phyloP scores from a whole-genome alignment of 352 stramenopile species.

The Hyaloperonospora brassicae region DNA sequence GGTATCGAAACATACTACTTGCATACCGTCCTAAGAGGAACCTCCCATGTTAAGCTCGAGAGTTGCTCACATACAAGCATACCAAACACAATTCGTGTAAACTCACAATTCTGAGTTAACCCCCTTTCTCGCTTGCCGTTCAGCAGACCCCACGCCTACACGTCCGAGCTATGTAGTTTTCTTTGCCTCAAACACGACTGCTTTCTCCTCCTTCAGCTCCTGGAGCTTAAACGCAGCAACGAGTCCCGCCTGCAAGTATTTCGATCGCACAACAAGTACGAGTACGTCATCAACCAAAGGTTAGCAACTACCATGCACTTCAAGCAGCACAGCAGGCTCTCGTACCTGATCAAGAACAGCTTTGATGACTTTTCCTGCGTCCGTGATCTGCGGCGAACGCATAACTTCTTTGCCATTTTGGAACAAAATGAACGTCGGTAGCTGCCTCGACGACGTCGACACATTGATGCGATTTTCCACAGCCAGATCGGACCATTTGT shows the following conservation, averaged over 20 bases:
- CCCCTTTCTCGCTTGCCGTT: no score
- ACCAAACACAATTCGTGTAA: no score
- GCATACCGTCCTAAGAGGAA: no score
- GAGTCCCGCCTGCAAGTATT: constrained; percentile 29
- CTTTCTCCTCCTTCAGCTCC: constrained; percentile 48
- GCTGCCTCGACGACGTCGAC: constrained; percentile 53
- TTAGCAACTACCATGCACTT: not conserved
- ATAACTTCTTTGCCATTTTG: constrained; percentile 47
- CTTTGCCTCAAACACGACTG: constrained; percentile 31
- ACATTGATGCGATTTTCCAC: constrained; percentile 51
- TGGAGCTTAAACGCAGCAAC: constrained; percentile 44
- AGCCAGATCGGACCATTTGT: constrained; percentile 56
- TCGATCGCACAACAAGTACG: constrained; percentile 1
- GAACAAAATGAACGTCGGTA: constrained; percentile 72
- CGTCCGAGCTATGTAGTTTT: constrained; percentile 10
- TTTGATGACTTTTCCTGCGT: constrained; percentile 46
- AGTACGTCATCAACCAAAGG: not conserved
- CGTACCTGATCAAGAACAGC: constrained; percentile 52
- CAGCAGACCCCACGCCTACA: no score
- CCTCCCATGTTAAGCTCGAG: no score
- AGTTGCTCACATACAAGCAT: no score
- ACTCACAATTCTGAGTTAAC: no score
- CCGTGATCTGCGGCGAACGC: constrained; percentile 47
- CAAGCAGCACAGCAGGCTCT: not conserved
- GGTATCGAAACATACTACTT: no score